These are phyloP conservation scores for Excoecaria agallocha DNA, from an alignment of 345 rosid genomes.

Conservation along the genomic window DNA sequence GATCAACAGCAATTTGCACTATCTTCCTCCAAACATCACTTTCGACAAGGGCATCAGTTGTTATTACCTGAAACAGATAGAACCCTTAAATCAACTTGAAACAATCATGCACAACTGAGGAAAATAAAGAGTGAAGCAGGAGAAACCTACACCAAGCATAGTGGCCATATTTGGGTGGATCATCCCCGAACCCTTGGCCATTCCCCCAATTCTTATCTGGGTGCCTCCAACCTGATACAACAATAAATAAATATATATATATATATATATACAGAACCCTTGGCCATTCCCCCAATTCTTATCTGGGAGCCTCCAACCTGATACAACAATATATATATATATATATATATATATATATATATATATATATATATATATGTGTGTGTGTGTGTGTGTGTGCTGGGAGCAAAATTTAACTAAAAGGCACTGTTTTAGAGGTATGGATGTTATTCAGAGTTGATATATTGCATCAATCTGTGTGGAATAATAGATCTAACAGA, in stretches of 20 bases:
- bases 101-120: slow-evolving; percentile 6
- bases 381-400: background rate
- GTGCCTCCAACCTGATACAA: slow-evolving; percentile 69
- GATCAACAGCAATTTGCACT: slow-evolving; percentile 74
- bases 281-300: slow-evolving; percentile 93
- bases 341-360: too few species aligned
- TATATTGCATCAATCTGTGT: background rate
- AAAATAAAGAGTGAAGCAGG: slow-evolving; percentile 22
- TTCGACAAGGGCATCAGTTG: slow-evolving; percentile 80
- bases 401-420: background rate
- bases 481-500: background rate
- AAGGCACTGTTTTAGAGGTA: background rate
- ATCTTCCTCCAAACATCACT: slow-evolving; percentile 91
- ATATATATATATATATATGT: background rate
- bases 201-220: slow-evolving; percentile 74
- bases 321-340: slow-evolving; percentile 16
- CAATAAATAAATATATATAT: slow-evolving; percentile 4
- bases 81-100: slow-evolving; percentile 4
- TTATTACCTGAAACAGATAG: slow-evolving; percentile 65
- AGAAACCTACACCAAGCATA: slow-evolving; percentile 78
- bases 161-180: slow-evolving; percentile 99
- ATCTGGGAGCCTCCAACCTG: slow-evolving; percentile 73
- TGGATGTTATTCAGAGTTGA: background rate
- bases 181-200: slow-evolving; percentile 99
- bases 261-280: slow-evolving; percentile 55